Percentiles rank a stretch among this genome's conserved stretches.
Conservation (phyloP, 768 basidiomycete genomes). For the Mrakia blollopis region DNA sequence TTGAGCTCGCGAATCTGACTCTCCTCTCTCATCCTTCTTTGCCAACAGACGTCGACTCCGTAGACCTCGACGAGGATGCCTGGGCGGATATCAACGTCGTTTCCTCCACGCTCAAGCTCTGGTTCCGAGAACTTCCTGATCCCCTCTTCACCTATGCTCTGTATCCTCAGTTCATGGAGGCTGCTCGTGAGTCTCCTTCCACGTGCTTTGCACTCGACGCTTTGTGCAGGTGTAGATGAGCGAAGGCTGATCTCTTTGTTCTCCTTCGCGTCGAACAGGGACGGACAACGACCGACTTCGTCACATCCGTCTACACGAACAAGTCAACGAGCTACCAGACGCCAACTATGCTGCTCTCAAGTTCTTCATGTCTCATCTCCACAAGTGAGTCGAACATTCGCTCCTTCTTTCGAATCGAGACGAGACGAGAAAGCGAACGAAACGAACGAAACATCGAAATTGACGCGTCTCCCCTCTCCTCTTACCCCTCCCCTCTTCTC, state of each 20-base stretch:
- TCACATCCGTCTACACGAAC: slow-evolving; percentile 92
- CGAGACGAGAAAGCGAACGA: too few relatives aligned
- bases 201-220: background rate
- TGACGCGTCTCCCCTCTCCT: background rate
- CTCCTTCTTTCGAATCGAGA: background rate
- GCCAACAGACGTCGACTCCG: slow-evolving; percentile 69
- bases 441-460: background rate
- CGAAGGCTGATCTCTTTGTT: background rate
- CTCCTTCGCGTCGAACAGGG: slow-evolving; percentile 47
- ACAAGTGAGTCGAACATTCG: slow-evolving; percentile 57
- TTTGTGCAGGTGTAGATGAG: background rate
- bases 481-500: background rate
- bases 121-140: slow-evolving; percentile 93
- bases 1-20: background rate
- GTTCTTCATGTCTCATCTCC: slow-evolving; percentile 87
- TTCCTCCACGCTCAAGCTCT: slow-evolving; percentile 87
- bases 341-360: slow-evolving; percentile 98
- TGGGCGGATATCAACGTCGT: slow-evolving; percentile 91
- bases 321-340: slow-evolving; percentile 95
- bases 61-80: slow-evolving; percentile 89
- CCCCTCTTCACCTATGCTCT: slow-evolving; percentile 77
- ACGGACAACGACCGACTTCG: slow-evolving; percentile 91
- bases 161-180: slow-evolving; percentile 91
- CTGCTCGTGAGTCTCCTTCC: slow-evolving; percentile 66
- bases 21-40: background rate